Percentiles rank a stretch among this genome's conserved stretches.
These are phyloP conservation scores for Rhododendron kiyosumense DNA, from an alignment of 148 eudicot genomes.

Conservation along the genomic window DNA sequence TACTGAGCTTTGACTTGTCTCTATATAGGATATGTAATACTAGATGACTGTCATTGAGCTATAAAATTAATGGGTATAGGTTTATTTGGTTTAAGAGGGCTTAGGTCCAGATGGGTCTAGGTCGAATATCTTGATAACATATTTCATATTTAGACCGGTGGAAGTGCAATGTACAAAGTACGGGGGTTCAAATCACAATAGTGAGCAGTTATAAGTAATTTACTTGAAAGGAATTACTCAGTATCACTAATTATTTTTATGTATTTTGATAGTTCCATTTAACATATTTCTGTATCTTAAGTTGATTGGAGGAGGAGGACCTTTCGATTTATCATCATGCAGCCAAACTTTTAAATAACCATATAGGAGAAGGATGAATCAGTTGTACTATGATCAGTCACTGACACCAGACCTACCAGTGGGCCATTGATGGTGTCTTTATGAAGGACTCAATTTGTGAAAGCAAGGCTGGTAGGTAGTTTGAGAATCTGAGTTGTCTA, in stretches of 20 bases:
- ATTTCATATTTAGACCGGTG: background rate
- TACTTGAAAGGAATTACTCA: background rate
- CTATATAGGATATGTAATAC: background rate
- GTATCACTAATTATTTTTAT: background rate
- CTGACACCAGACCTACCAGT: background rate
- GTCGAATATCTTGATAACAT: background rate
- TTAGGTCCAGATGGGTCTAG: background rate
- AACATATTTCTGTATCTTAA: background rate
- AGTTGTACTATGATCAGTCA: background rate
- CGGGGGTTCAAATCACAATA: background rate
- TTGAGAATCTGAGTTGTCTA: background rate
- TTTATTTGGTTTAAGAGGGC: background rate
- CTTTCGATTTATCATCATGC: background rate
- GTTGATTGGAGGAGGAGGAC: background rate
- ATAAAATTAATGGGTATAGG: background rate
- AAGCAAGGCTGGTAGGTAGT: background rate
- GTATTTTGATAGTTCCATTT: background rate
- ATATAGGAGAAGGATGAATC: background rate
- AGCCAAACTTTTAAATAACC: background rate
- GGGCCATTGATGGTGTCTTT: background rate
- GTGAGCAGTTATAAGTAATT: background rate
- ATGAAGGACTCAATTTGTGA: background rate
- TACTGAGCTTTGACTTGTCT: constrained; percentile 58
- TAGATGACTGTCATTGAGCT: background rate
- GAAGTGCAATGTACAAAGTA: background rate